These are phyloP conservation scores for Lachancea sp. DNA, from an alignment of 805 yeast species.

Conservation along the genomic window DNA sequence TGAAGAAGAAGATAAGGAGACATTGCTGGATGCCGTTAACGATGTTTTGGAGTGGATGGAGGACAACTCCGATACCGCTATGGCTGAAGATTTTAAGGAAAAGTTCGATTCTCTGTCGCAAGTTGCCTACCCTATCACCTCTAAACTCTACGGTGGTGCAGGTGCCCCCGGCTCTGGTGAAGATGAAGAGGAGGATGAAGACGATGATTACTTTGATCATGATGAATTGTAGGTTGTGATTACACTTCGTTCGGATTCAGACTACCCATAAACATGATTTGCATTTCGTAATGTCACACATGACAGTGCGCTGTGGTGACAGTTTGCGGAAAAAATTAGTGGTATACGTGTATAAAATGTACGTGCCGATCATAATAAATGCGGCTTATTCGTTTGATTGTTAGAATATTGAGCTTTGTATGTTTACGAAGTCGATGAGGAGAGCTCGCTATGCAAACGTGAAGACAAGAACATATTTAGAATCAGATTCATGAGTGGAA, in stretches of 20 bases:
- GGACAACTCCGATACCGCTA: slow-evolving; percentile 77
- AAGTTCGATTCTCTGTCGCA: slow-evolving; percentile 77
- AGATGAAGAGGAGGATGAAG: slow-evolving; percentile 51
- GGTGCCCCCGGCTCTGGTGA: slow-evolving; percentile 41
- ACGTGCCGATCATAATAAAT: neutral
- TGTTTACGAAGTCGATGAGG: no score
- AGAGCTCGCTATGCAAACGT: slow-evolving; percentile 11
- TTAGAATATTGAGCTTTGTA: no score
- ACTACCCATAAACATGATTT: slow-evolving; percentile 8
- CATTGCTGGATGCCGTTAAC: slow-evolving; percentile 76
- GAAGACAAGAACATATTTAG: slow-evolving; percentile 25
- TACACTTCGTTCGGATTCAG: neutral
- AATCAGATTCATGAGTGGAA: slow-evolving; percentile 32
- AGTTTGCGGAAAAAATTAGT: no score
- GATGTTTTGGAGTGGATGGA: slow-evolving; percentile 87
- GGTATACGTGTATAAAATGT: neutral
- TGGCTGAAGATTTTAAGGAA: slow-evolving; percentile 89
- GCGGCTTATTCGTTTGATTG: no score
- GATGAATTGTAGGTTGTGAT: slow-evolving; percentile 49
- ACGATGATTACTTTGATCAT: slow-evolving; percentile 54
- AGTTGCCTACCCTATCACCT: slow-evolving; percentile 85
- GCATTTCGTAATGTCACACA: neutral
- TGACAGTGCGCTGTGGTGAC: no score
- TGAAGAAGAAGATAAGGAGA: slow-evolving; percentile 86
- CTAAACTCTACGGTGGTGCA: slow-evolving; percentile 69